phyloP scores from a whole-genome alignment of 257 asterid genomes.

The Forsythia viridissima region DNA sequence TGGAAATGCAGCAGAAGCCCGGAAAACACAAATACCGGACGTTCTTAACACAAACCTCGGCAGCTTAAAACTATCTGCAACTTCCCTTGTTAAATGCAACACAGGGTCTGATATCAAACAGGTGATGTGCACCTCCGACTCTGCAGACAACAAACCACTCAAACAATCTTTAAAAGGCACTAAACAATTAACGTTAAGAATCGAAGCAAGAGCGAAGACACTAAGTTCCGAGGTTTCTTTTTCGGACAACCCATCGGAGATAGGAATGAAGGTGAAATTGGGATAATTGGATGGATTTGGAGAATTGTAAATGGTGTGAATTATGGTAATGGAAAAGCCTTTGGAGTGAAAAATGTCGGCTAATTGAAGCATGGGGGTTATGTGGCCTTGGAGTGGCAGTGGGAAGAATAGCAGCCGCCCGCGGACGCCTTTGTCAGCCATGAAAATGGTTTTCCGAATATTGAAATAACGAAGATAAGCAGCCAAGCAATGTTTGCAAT shows the following conservation, averaged over 20 bases:
- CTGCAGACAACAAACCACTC: neutral
- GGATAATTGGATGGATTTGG: slow-evolving; percentile 14
- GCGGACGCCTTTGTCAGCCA: slow-evolving; percentile 22
- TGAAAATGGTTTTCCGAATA: neutral
- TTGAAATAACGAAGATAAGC: neutral
- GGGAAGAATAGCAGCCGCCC: slow-evolving; percentile 38
- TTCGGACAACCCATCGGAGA: slow-evolving; percentile 32
- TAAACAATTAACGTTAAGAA: neutral
- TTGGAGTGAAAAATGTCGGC: slow-evolving; percentile 39
- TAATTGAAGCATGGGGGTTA: slow-evolving; percentile 38
- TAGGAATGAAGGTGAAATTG: slow-evolving; percentile 26
- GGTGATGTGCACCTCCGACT: neutral
- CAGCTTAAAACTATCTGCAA: neutral
- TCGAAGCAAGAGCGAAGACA: slow-evolving; percentile 1
- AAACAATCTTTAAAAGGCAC: slow-evolving; percentile 13
- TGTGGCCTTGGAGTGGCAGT: slow-evolving; percentile 38
- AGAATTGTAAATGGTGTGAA: slow-evolving; percentile 33
- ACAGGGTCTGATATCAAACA: neutral
- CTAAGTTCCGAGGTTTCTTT: neutral
- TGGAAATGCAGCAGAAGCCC: neutral
- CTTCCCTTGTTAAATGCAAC: neutral
- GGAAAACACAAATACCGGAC: neutral
- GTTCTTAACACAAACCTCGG: slow-evolving; percentile 2
- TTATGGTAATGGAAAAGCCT: slow-evolving; percentile 30
- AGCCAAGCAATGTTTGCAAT: too few relatives aligned